Evolutionary conservation across 1,139 yeast genomes (phyloP).

Genomic region (Meyerozyma elateridarum): DNA sequence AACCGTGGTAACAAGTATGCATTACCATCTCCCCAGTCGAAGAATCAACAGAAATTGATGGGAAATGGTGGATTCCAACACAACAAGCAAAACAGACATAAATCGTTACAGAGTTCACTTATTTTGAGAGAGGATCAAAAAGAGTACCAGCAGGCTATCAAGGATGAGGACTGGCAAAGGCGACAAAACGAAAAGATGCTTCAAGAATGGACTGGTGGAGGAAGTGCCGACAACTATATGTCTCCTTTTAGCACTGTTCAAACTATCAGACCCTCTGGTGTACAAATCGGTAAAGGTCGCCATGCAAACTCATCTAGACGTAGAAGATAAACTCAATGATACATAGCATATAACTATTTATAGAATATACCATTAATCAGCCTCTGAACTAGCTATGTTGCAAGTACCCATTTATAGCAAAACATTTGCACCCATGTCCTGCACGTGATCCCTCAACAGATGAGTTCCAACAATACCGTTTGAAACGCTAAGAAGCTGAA

Average conservation of each 20-base stretch:
- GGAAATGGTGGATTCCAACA: constrained; percentile 77
- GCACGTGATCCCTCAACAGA: too few species aligned
- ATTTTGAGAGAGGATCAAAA: constrained; percentile 88
- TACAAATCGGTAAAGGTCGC: constrained; percentile 79
- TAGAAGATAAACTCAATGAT: constrained; percentile 30
- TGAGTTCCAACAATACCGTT: too few species aligned
- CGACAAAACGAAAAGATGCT: constrained; percentile 80
- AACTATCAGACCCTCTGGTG: constrained; percentile 60
- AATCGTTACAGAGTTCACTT: constrained; percentile 46
- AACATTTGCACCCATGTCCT: too few species aligned
- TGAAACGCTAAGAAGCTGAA: too few species aligned
- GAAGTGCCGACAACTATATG: constrained; percentile 83
- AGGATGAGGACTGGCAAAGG: constrained; percentile 84
- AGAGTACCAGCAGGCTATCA: constrained; percentile 83
- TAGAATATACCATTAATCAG: too few species aligned
- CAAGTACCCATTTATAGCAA: too few species aligned
- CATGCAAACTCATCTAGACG: constrained; percentile 61
- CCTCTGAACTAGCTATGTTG: too few species aligned
- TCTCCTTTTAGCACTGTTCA: constrained; percentile 81
- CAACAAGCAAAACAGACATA: constrained; percentile 53
- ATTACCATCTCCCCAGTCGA: constrained; percentile 66
- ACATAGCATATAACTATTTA: too few species aligned
- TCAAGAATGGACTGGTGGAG: constrained; percentile 90
- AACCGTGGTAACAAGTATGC: constrained; percentile 81
- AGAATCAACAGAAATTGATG: constrained; percentile 53